Evolutionary conservation across 345 rosid species (phyloP), one percentile per base, ranked within the genome.

Genomic region (Eucalyptus cloeziana): DNA sequence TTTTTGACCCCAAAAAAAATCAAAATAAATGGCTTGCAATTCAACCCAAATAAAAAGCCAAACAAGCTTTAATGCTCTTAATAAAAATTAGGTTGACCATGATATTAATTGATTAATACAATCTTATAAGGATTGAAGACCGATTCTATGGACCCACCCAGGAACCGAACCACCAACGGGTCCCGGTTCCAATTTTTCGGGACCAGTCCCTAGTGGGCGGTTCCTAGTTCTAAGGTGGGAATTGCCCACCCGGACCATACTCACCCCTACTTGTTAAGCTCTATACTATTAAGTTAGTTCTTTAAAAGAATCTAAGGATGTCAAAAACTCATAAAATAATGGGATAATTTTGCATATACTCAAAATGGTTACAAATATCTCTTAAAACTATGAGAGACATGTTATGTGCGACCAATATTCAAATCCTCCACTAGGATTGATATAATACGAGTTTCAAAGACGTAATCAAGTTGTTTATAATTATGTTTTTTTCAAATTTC

Each of bases 141-240:
- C 0, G 2, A 52, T 52, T 52, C 25, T 2, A 52, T 52, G 10
- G 4, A 52, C 58, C 4, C 4, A 21, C 25, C 10, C 1, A 1
- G 4, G 10, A 52, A 52, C 25, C 58, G 8, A 52, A 52, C 10
- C 0, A 2, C 1, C 0, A 0, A 0, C 1, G 0, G 27, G 27
- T 56, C 62, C 13, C 3, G 1, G 2, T 56, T 56, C 30, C 1
- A 21, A 21, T 8, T 56, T 56, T 56, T 56, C 12, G 1, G 0
- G 9, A 56, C 3, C 6, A 1, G 2, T 56, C 62, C 62, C 24
- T 30, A 56, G 1, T 56, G 3, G 27, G 62, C 27, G 1, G 0
- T 56, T 56, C 30, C 1, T 1, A 0, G 0, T 56, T 56, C 1
- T 24, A 56, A 22, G 62, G 5, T 56, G 30, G 13, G 6, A 56